Conservation (phyloP, 73 alveolate genomes). For the Urostyla sp. region DNA sequence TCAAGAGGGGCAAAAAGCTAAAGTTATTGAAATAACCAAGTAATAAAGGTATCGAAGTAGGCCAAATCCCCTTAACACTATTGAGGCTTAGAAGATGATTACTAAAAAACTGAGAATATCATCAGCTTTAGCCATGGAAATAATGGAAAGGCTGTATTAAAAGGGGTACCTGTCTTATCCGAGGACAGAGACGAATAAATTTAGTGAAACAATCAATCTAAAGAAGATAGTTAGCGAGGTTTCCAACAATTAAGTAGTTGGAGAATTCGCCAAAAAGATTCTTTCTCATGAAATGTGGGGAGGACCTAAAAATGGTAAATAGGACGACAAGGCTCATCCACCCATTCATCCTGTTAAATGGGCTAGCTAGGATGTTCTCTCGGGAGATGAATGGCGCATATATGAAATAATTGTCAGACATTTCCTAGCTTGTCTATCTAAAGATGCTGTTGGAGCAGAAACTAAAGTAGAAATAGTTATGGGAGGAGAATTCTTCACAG, state of each 20-base stretch:
- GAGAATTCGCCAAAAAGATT: slow-evolving; percentile 85
- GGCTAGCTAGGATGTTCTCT: slow-evolving; percentile 65
- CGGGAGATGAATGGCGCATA: slow-evolving; percentile 90
- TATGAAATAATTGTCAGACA: slow-evolving; percentile 97
- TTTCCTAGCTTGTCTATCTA: slow-evolving; percentile 95
- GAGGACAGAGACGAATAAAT: slow-evolving; percentile 98
- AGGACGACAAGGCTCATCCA: slow-evolving; percentile 99
- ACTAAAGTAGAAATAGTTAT: slow-evolving; percentile 85
- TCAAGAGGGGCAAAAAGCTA: slow-evolving; percentile 70
- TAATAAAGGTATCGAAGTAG: slow-evolving; percentile 52
- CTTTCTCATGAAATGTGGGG: slow-evolving; percentile 76
- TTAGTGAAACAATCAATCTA: slow-evolving; percentile 81
- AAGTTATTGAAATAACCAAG: slow-evolving; percentile 39
- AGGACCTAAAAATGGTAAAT: slow-evolving; percentile 94
- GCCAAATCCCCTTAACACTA: slow-evolving; percentile 96
- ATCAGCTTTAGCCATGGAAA: slow-evolving; percentile 94
- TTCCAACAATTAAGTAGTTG: slow-evolving; percentile 81
- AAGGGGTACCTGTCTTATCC: slow-evolving; percentile 98
- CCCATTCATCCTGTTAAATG: slow-evolving; percentile 99
- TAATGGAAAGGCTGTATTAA: slow-evolving; percentile 97
- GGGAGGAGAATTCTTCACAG: slow-evolving; percentile 90
- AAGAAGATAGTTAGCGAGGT: slow-evolving; percentile 50
- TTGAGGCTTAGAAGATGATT: slow-evolving; percentile 91
- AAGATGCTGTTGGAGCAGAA: slow-evolving; percentile 98
- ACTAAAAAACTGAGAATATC: slow-evolving; percentile 91